phyloP scores from a whole-genome alignment of 768 basidiomycete species.

The Podaxis sp. region DNA sequence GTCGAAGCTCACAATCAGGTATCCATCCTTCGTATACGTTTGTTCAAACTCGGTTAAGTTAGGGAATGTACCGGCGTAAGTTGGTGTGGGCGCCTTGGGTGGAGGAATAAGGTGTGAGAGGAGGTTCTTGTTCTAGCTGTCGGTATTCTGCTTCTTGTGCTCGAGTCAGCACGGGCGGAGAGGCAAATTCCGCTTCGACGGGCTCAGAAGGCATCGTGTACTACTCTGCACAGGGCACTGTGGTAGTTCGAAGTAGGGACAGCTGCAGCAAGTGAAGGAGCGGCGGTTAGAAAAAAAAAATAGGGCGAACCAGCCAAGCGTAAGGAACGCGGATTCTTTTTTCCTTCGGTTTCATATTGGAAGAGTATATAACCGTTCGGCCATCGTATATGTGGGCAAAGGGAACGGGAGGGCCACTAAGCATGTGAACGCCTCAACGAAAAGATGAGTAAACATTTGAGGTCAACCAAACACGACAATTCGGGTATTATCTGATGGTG shows the following conservation, averaged over 20 bases:
- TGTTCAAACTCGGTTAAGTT: slow-evolving; percentile 11
- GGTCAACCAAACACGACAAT: too few species aligned
- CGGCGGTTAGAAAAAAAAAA: background rate
- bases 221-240: too few species aligned
- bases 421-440: background rate
- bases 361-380: background rate
- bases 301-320: background rate
- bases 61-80: background rate
- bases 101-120: background rate
- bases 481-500: too few species aligned
- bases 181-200: slow-evolving; percentile 24
- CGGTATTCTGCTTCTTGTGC: slow-evolving; percentile 25
- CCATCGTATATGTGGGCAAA: background rate
- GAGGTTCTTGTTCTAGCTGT: slow-evolving; percentile 19
- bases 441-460: too few species aligned
- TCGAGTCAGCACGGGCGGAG: slow-evolving; percentile 20
- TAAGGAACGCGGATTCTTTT: too few species aligned
- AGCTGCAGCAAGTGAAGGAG: background rate
- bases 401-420: background rate
- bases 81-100: background rate
- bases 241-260: too few species aligned
- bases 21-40: slow-evolving; percentile 18
- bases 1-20: slow-evolving; percentile 21
- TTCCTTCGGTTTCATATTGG: too few species aligned
- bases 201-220: slow-evolving; percentile 25